phyloP scores from a whole-genome alignment of 768 basidiomycete species.

The Suillus variegatus region DNA sequence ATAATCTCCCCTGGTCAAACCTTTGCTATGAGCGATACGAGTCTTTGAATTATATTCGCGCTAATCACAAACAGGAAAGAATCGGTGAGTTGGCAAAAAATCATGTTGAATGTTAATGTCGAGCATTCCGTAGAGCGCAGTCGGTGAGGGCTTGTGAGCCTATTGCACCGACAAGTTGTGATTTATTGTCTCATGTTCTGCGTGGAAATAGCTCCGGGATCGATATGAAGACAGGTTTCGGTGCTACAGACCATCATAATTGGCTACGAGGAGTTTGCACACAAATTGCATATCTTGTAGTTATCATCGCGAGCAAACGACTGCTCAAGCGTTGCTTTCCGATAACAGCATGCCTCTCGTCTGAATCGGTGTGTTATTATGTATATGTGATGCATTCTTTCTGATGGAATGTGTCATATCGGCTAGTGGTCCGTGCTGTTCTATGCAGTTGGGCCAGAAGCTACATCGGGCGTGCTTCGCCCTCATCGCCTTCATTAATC shows the following conservation, averaged over 20 bases:
- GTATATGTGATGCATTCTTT: neutral
- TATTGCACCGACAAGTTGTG: neutral
- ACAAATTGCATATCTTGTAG: slow-evolving; percentile 48
- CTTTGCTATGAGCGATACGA: neutral
- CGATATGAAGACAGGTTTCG: slow-evolving; percentile 60
- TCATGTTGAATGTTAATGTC: neutral
- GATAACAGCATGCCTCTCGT: neutral
- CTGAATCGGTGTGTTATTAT: slow-evolving; percentile 14
- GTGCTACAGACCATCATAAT: slow-evolving; percentile 67
- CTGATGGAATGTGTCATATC: neutral
- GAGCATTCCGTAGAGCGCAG: neutral
- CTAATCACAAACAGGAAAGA: neutral
- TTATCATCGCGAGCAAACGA: slow-evolving; percentile 78
- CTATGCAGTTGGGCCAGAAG: slow-evolving; percentile 71
- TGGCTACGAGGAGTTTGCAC: slow-evolving; percentile 35
- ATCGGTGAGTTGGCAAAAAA: neutral
- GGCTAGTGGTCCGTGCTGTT: slow-evolving; percentile 65
- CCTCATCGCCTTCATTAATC: slow-evolving; percentile 37
- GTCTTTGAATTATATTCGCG: neutral
- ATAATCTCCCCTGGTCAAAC: neutral
- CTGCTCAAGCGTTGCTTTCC: slow-evolving; percentile 30
- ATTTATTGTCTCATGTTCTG: slow-evolving; percentile 30
- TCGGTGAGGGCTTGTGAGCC: neutral
- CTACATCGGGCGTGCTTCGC: slow-evolving; percentile 53
- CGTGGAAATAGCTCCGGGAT: slow-evolving; percentile 41